phyloP scores from a whole-genome alignment of 352 stramenopile genomes.

The Globisporangium abappressorium region DNA sequence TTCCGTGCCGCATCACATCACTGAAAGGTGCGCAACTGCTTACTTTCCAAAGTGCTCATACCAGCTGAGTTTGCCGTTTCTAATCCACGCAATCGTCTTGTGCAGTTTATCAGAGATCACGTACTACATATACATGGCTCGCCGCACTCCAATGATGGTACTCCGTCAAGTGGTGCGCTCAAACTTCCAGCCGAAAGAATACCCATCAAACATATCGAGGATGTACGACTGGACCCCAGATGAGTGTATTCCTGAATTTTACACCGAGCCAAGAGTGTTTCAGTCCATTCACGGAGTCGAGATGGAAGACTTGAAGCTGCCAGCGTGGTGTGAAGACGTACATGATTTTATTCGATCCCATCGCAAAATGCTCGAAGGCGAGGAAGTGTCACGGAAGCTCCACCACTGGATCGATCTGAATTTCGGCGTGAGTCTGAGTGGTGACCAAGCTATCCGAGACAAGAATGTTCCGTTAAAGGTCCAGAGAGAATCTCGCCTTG shows the following conservation, averaged over 20 bases:
- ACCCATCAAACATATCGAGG: conserved; percentile 85
- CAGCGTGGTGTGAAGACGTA: conserved; percentile 65
- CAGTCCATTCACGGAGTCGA: conserved; percentile 63
- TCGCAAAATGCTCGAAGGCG: conserved; percentile 89
- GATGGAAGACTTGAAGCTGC: conserved; percentile 75
- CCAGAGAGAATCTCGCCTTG: conserved; percentile 18
- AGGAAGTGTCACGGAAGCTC: conserved; percentile 79
- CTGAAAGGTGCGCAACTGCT: conserved; percentile 68
- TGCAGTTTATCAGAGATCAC: conserved; percentile 91
- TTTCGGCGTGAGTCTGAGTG: conserved; percentile 87
- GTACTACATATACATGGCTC: conserved; percentile 94
- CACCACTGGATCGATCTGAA: conserved; percentile 97
- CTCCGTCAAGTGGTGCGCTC: conserved; percentile 86
- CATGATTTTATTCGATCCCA: conserved; percentile 88
- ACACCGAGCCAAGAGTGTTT: conserved; percentile 85
- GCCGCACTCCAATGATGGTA: conserved; percentile 84
- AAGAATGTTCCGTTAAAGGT: conserved; percentile 91
- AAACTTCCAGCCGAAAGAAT: conserved; percentile 94
- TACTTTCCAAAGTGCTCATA: not conserved
- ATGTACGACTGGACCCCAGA: conserved; percentile 95
- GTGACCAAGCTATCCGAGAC: conserved; percentile 71
- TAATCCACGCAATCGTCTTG: too few species aligned
- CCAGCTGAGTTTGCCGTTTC: not conserved
- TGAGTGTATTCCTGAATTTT: conserved; percentile 96
- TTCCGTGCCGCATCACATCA: conserved; percentile 91